Conservation (phyloP, 2,329 filamentous ascomycete genomes). For the Colletotrichum filicis region DNA sequence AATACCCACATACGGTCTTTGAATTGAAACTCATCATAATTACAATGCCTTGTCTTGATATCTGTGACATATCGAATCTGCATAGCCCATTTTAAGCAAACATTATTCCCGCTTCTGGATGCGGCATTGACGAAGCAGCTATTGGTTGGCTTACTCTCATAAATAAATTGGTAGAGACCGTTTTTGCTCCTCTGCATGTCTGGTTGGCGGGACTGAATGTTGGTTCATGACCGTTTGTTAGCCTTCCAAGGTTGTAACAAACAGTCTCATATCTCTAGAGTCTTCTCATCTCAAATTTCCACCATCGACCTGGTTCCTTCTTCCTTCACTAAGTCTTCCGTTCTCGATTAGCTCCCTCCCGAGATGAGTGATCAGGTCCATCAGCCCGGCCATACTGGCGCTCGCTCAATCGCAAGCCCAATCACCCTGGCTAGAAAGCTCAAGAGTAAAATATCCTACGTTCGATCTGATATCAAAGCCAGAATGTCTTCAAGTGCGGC, state of each 20-base stretch:
- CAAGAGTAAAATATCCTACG: background rate
- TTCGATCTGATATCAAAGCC: background rate
- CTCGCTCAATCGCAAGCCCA: slow-evolving; percentile 5
- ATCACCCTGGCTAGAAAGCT: background rate
- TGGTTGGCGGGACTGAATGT: background rate
- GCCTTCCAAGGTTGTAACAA: background rate
- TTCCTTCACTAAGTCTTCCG: background rate
- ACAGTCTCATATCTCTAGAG: too few species aligned
- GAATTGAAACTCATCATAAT: background rate
- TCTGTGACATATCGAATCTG: background rate
- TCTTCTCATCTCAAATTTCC: background rate
- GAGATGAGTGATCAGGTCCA: slow-evolving; percentile 13
- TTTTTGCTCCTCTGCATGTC: slow-evolving; percentile 1
- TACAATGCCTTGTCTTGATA: background rate
- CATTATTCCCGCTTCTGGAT: background rate
- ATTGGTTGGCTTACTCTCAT: background rate
- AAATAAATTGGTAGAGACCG: background rate
- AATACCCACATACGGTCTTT: slow-evolving; percentile 22
- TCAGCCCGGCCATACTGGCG: background rate
- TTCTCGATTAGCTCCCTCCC: background rate
- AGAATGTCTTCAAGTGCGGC: too few species aligned
- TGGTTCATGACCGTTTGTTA: slow-evolving; percentile 2
- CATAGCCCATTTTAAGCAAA: background rate
- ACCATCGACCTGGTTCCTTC: background rate
- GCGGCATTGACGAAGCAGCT: background rate